Percentiles rank a stretch among this genome's conserved stretches.
phyloP scores from a whole-genome alignment of 2,329 filamentous ascomycete genomes.

The Pyrenophora teres region DNA sequence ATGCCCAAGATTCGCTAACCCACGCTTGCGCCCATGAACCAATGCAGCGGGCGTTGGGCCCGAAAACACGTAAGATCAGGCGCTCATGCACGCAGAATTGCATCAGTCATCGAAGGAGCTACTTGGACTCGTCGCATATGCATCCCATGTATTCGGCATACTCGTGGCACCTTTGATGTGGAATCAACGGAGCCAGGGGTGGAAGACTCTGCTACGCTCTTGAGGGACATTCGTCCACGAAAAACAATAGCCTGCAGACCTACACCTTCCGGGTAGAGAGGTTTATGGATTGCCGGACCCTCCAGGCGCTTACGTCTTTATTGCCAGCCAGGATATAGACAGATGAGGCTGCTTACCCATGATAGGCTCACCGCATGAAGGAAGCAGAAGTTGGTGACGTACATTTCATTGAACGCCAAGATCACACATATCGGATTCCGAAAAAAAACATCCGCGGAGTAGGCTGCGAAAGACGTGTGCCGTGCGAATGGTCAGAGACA shows the following conservation, averaged over 20 bases:
- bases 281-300: neutral
- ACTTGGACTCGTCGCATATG: neutral
- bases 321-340: neutral
- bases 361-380: neutral
- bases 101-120: neutral
- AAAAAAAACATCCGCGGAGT: neutral
- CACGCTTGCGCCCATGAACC: neutral
- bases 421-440: neutral
- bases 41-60: neutral
- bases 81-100: neutral
- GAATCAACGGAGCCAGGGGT: conserved; percentile 6
- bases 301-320: neutral
- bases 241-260: neutral
- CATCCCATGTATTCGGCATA: conserved; percentile 4
- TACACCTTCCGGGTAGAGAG: neutral
- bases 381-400: neutral
- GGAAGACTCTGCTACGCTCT: neutral
- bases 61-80: neutral
- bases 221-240: neutral
- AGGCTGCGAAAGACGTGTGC: neutral
- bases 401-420: no score
- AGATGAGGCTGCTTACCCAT: neutral
- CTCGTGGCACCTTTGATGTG: conserved; percentile 1
- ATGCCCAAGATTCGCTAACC: neutral
- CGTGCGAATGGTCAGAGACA: neutral